Evolutionary conservation across 2,329 filamentous ascomycete genomes (phyloP), one percentile per base, ranked within the genome.

Genomic region (Lachnellula cervina): DNA sequence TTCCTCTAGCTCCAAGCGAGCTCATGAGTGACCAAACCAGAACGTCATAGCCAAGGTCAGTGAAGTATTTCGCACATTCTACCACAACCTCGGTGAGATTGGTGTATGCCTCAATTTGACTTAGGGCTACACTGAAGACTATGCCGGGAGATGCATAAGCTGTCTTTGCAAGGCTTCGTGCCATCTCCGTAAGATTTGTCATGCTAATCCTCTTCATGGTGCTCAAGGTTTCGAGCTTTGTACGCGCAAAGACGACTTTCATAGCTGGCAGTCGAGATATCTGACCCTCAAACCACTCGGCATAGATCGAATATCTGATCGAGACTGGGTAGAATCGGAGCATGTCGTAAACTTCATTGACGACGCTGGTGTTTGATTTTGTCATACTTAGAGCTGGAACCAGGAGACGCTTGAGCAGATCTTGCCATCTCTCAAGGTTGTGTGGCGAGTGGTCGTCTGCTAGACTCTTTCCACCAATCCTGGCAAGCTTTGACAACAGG

Each of bases 21-120:
- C 85, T 95, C 72, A 99, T 83, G 45, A 99, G 77, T 19, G 90
- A 90, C 91, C 93, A 99, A 3, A 90, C 89, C 45, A 99, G 78
- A 34, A 96, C 89, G 71, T 99, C 94, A 69, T 96, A 96, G 0
- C 90, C 93, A 38, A 99, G 76, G 53, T 89, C 86, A 1, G 93
- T 96, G 64, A 97, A 97, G 70, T 97, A 97, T 65, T 90, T 87
- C 40, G 90, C 91, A 67, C 92, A 97, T 69, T 97, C 91, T 14
- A 97, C 92, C 59, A 99, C 90, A 5, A 90, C 90, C 59, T 96
- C 90, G 55, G 96, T 96, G 58, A 99, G 80, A 68, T 97, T 99
- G 69, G 88, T 89, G 70, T 99, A 99, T 0, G 88, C 87, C 71
- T 99, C 92, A 57, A 97, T 90, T 71, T 97, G 92, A 59, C 86